Evolutionary conservation across 352 stramenopile genomes (phyloP), one percentile per base, ranked within the genome.

Genomic region (Aphanomyces cochlioides): DNA sequence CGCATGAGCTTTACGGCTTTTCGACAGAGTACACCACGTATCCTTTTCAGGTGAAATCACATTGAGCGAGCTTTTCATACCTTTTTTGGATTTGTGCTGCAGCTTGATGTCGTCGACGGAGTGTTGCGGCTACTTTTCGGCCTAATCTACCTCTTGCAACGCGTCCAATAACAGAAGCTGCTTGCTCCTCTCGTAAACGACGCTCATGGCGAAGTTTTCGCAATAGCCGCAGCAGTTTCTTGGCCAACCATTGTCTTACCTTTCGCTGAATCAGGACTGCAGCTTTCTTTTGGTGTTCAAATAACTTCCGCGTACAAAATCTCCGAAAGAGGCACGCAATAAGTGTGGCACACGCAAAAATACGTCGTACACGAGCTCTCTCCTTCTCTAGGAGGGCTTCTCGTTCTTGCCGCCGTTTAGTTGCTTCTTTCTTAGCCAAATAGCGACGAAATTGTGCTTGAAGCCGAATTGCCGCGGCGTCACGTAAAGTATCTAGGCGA

Each of bases 251-350:
- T 13, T 34, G 64, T 17, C 64, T 47, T 21, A 61, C 50, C 4
- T n/a, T 61, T n/a, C 47, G 53, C 40, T 70, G 47, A 21, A 70
- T 70, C n/a, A 34, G 19, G 3, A 28, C 40, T 15, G 59, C 59
- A 13, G 59, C 59, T 15, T 8, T 10, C 19, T 50, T n/a, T 21
- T 4, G 36, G 5, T 4, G 36, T 28, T 8, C 19, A 34, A 66
- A 17, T 12, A 38, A 8, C 36, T 17, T 28, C 12, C 54, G 54
- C 19, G 43, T 3, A 1, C 39, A 28, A 41, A 45, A 39, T 40
- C 54, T 37, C 7, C 54, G 54, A 37, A 21, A 61, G 8, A 61
- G 28, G 19, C 54, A 37, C 34, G 54, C 19, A 61, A 61, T 61
- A 39, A 3, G 28, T 5, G 54, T 61, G 5, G 54, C 54, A 10